Percentiles rank a stretch among this genome's conserved stretches.
Conservation (phyloP, 768 basidiomycete species). For the Galerina sulciceps region DNA sequence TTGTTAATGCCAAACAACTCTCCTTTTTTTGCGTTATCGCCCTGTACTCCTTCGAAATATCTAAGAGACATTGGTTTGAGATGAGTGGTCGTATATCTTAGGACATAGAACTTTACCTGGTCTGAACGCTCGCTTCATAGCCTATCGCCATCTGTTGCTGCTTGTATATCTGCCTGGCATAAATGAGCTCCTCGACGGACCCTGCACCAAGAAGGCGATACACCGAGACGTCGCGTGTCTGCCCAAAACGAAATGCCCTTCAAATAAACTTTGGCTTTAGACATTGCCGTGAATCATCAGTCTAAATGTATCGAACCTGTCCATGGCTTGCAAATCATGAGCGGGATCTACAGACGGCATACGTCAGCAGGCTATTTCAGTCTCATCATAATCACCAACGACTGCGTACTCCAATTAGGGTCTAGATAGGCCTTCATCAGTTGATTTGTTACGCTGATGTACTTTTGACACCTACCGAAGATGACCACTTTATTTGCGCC, state of each 20-base stretch:
- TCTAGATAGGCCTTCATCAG: conserved; percentile 45
- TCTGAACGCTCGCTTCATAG: conserved; percentile 83
- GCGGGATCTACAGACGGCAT: conserved; percentile 71
- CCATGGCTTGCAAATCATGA: conserved; percentile 93
- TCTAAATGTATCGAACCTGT: conserved; percentile 42
- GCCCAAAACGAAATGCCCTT: conserved; percentile 84
- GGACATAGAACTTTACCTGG: conserved; percentile 48
- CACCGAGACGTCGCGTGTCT: conserved; percentile 83
- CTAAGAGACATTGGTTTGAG: conserved; percentile 35
- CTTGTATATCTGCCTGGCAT: conserved; percentile 90
- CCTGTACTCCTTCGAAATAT: conserved; percentile 84
- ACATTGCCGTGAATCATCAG: neutral
- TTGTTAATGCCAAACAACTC: conserved; percentile 88
- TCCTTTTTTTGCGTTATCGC: conserved; percentile 72
- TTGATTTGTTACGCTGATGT: neutral
- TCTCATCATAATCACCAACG: neutral
- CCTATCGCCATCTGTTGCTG: conserved; percentile 94
- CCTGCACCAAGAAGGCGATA: conserved; percentile 86
- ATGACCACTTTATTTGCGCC: conserved; percentile 95
- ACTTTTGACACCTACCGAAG: conserved; percentile 57
- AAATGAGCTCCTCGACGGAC: conserved; percentile 86
- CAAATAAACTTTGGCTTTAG: neutral
- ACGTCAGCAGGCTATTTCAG: neutral
- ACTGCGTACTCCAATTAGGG: conserved; percentile 88
- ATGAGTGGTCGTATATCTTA: neutral